Base-by-base conservation (phyloP, 768 basidiomycete genomes). In the Boletus sensibilis region DNA sequence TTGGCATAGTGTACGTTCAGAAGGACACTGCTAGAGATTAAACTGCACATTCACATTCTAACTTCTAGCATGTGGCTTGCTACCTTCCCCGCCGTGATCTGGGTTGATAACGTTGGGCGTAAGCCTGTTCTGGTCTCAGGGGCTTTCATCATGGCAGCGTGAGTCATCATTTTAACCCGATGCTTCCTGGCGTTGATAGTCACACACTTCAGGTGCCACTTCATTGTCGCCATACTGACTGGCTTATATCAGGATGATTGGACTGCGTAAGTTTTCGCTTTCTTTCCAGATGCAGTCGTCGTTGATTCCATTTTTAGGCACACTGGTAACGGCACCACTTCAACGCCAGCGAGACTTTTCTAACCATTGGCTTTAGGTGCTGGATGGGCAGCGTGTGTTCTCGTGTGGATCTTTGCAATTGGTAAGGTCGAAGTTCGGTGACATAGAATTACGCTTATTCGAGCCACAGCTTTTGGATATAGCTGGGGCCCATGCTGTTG, bases 1-100 rank as follows among this genome's bases (percentile, higher is more conserved):
- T 91, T 50, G 90, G 90, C 40, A 83, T 91, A 63, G 87, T 82
- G 85, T 88, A 76, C 56, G 82, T 75, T 35, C 31, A 13, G 14
- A 40, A 33, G 34, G 31, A 20, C 38, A 21, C 33, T 7, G 14
- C 21, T 7, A 12, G 18, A 37, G 34, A 20, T 47, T 27, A 9
- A 20, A 11, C 31, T 51, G 33, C 23, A 34, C 37, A 31, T 39
- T 25, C 23, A 35, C n/a, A 33, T 37, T 16, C 25, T 34, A 42
- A 31, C 6, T 39, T 33, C 10, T 54, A 86, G 84, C 44, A 87
- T 87, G 83, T 90, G 84, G 71, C 69, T 88, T 55, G 84, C 88
- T 3, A 90, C 89, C 0, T 87, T 92, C 56, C 90, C 90, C 4
- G 88, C 90, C 3, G 88, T 91, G 20, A 76, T 92, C n/a, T 91